These are phyloP conservation scores for Favolaschia claudopus DNA, from an alignment of 768 basidiomycete genomes.

Conservation along the genomic window DNA sequence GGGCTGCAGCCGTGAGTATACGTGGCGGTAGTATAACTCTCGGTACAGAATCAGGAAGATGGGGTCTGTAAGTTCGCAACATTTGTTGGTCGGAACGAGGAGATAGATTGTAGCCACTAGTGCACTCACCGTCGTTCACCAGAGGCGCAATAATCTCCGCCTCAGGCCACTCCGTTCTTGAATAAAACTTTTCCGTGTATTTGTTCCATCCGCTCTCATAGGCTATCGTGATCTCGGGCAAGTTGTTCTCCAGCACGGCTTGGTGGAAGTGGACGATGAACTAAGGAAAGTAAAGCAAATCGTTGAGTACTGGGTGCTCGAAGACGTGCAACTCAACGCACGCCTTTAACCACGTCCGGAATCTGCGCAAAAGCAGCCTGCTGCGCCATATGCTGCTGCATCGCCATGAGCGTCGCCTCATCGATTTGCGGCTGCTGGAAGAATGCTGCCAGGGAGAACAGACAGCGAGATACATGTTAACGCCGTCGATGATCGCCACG, in stretches of 20 bases:
- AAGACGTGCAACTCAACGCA: constrained; percentile 45
- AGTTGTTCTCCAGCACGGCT: constrained; percentile 90
- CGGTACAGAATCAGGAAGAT: constrained; percentile 97
- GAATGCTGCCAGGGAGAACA: constrained; percentile 50
- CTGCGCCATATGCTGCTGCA: constrained; percentile 87
- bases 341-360: constrained; percentile 89
- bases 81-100: neutral
- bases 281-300: constrained; percentile 46
- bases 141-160: constrained; percentile 94
- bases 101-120: neutral
- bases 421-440: constrained; percentile 71
- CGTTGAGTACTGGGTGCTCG: constrained; percentile 9
- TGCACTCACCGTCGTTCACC: constrained; percentile 83
- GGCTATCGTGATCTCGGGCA: constrained; percentile 88
- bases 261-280: constrained; percentile 97
- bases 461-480: constrained; percentile 12
- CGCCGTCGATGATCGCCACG: too few relatives aligned
- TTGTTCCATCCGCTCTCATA: constrained; percentile 99
- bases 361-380: constrained; percentile 84
- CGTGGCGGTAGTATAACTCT: constrained; percentile 94
- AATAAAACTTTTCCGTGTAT: constrained; percentile 94
- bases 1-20: constrained; percentile 94
- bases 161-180: constrained; percentile 96
- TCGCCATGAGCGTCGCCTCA: constrained; percentile 70
- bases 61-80: constrained; percentile 62